Evolutionary conservation across 768 basidiomycete species (phyloP), one percentile per base, ranked within the genome.

Genomic region (Boletus edulis): DNA sequence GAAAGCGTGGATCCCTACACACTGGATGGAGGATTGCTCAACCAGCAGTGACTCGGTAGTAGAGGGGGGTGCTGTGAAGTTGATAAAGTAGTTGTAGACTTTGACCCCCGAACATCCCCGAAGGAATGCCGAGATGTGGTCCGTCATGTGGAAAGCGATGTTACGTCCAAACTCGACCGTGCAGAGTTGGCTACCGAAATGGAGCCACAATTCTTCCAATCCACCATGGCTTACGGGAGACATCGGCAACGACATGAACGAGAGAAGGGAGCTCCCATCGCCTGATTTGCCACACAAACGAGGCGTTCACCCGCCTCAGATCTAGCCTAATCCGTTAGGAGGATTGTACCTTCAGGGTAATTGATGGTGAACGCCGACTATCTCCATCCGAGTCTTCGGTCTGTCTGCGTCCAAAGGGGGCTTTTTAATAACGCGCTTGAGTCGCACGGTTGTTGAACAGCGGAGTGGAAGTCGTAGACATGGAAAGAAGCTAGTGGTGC

Each of bases 401-500:
- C 29, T 29, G 29, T 29, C 29, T 9, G 29, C 7, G 29, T 9
- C 29, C 29, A 29, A 29, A 29, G 29, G 29, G 29, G 29, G 9
- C 27, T 22, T 2, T 22, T 22, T 22, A 22, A 22, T 22, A 22
- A 22, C 3, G 22, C 22, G 3, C 22, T 22, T 22, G 22, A 22
- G 40, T 42, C 35, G 43, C 53, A 51, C 35, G 46, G 20, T n/a
- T 5, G n/a, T n/a, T n/a, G n/a, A n/a, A n/a, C n/a, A n/a, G n/a
- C n/a, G 76, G n/a, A 46, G 58, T 49, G 70, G 72, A 12, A 75
- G 84, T 61, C 85, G 81, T 76, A 86, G 84, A 73, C 76, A 81
- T 51, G 76, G 78, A 53, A 80, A 78, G 58, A 84, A 79, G 61
- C 72, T 91, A 56, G 85, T 92, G n/a, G 79, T 92, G 3, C 75